These are phyloP conservation scores for Aleurites moluccanus DNA, from an alignment of 441 rosid species.

Conservation along the genomic window DNA sequence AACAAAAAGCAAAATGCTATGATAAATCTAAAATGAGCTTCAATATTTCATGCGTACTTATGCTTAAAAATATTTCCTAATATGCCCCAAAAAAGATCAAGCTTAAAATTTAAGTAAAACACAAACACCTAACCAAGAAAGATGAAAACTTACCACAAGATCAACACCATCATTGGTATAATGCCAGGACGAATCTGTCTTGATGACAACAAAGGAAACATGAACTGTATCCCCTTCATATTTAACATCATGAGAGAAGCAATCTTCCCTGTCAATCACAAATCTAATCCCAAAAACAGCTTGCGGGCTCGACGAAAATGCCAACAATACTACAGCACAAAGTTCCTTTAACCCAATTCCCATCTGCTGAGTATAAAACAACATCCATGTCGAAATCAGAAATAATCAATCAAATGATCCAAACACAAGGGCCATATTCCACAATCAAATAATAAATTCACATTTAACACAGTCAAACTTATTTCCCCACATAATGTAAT, in stretches of 20 bases:
- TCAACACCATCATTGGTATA: constrained; percentile 56
- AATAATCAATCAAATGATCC: not conserved
- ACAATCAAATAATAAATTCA: not conserved
- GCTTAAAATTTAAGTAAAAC: not conserved
- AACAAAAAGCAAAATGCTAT: not conserved
- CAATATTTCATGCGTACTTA: not conserved
- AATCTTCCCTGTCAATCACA: constrained; percentile 70
- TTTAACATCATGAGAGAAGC: constrained; percentile 66
- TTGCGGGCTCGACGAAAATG: constrained; percentile 30
- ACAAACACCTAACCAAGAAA: not conserved
- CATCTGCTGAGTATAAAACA: constrained; percentile 42
- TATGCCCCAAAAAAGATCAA: not conserved
- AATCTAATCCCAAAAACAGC: constrained; percentile 57
- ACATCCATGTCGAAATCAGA: not conserved
- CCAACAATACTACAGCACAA: constrained; percentile 35
- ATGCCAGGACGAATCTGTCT: constrained; percentile 63
- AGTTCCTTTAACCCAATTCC: constrained; percentile 29
- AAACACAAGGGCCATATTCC: not conserved
- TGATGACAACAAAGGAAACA: constrained; percentile 61
- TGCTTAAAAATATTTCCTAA: not conserved
- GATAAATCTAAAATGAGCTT: not conserved
- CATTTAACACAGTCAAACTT: not conserved
- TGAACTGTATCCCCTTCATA: constrained; percentile 67
- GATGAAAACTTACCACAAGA: constrained; percentile 53
- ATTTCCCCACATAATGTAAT: not conserved